Evolutionary conservation across 306 rosid genomes (phyloP), one percentile per base, ranked within the genome.

Genomic region (Morella rubra): DNA sequence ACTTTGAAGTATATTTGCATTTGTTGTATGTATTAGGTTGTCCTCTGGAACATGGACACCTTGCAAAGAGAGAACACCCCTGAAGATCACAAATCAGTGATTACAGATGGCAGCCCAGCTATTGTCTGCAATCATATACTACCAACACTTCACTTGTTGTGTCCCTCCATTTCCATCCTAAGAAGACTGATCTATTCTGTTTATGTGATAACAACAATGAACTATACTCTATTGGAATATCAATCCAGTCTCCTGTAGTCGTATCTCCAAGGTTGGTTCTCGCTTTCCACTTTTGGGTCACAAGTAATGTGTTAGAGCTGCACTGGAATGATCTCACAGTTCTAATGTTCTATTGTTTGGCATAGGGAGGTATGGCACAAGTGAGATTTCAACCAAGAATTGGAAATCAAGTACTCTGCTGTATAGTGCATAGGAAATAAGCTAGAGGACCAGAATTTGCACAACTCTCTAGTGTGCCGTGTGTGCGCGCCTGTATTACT

Each of bases 91-190:
- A 84, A 79, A 74, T 58, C 40, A 44, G 71, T 76, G 69, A 87
- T 87, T 79, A 50, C 88, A 65, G 90, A 87, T 71, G 77, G 80
- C 90, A 87, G 90, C 90, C 88, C 18, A 74, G 54, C 79, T 77
- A 75, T 47, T 81, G 86, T 79, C 53, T 87, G 65, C 76, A 74
- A 74, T 77, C 82, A 81, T 87, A 84, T 77, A 84, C 73, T 56
- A 80, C 83, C 15, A 86, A 79, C 80, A 79, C 62, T 67, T 76
- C 88, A 58, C 73, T 86, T 58, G 74, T 86, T 67, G 52, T 76
- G 86, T 86, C 90, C 72, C 90, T 86, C 40, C 88, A 86, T 84
- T 86, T 86, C 66, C 90, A 86, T 79, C 90, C 90, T 16, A 84
- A 86, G 81, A 86, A 81, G 77, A 79, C 88, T 77, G 90, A 86